Evolutionary conservation across 2,329 filamentous ascomycete genomes (phyloP).

Genomic region (Lecanicillium sp.): DNA sequence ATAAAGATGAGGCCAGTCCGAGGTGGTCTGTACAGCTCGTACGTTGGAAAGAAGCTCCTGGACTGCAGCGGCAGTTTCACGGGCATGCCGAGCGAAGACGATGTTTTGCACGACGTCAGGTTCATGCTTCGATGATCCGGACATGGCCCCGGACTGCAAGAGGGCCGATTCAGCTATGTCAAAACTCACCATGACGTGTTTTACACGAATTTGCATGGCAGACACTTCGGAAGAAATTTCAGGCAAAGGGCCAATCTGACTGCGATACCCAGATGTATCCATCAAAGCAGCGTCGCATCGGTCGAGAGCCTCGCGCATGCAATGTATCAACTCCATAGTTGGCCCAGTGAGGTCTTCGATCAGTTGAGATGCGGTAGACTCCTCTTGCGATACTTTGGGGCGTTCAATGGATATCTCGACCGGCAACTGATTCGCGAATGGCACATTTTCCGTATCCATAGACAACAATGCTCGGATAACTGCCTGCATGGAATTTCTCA

Average conservation of each 20-base stretch:
- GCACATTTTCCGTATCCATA: conserved; percentile 38
- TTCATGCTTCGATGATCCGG: conserved; percentile 36
- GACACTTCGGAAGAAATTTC: conserved; percentile 34
- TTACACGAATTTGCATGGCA: conserved; percentile 30
- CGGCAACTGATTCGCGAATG: conserved; percentile 29
- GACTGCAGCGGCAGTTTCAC: conserved; percentile 41
- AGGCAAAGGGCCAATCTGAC: conserved; percentile 34
- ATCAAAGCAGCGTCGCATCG: conserved; percentile 46
- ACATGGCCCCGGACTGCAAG: conserved; percentile 34
- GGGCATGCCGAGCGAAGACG: conserved; percentile 46
- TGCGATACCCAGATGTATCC: conserved; percentile 43
- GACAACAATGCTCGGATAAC: conserved; percentile 46
- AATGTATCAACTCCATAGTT: conserved; percentile 36
- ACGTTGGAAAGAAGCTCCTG: conserved; percentile 39
- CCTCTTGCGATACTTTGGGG: conserved; percentile 4
- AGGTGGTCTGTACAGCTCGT: conserved; percentile 35
- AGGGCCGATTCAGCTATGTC: conserved; percentile 39
- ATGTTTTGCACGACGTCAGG: conserved; percentile 45
- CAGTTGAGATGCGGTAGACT: conserved; percentile 2
- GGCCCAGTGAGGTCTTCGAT: conserved; percentile 31
- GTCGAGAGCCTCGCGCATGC: conserved; percentile 35
- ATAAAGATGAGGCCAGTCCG: conserved; percentile 33
- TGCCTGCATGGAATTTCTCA: conserved; percentile 48
- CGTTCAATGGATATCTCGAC: conserved; percentile 12
- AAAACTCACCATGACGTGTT: conserved; percentile 35